Conservation (phyloP, 2,329 filamentous ascomycete genomes). For the Aspergillus hortae region DNA sequence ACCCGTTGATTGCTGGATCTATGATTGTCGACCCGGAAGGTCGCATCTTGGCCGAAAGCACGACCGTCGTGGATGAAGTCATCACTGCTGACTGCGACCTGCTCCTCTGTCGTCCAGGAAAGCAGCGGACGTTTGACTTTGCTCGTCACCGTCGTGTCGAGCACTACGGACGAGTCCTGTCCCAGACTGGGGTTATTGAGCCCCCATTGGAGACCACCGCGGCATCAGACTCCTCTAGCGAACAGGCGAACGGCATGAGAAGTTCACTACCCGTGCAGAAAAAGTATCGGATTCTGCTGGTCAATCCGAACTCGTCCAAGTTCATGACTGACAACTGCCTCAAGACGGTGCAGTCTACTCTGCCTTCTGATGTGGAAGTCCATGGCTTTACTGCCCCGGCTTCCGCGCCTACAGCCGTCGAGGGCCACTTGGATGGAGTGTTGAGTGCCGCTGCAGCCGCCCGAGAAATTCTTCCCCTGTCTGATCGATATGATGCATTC, state of each 20-base stretch:
- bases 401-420: constrained; percentile 50
- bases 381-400: constrained; percentile 50
- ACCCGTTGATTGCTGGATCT: constrained; percentile 48
- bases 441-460: constrained; percentile 49
- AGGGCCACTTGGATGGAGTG: constrained; percentile 49
- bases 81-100: constrained; percentile 52
- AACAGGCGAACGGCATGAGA: neutral
- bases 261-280: neutral
- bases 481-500: constrained; percentile 45
- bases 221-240: neutral
- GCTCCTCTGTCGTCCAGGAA: constrained; percentile 45
- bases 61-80: constrained; percentile 48
- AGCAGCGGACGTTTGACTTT: constrained; percentile 43
- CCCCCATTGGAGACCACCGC: constrained; percentile 30
- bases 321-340: constrained; percentile 50
- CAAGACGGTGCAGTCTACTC: constrained; percentile 38
- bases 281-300: constrained; percentile 41
- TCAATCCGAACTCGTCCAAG: constrained; percentile 48
- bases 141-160: constrained; percentile 28
- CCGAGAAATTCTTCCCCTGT: constrained; percentile 39
- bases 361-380: constrained; percentile 48
- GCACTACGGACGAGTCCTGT: constrained; percentile 25
- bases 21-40: constrained; percentile 49
- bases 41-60: constrained; percentile 49
- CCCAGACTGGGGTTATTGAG: constrained; percentile 30